Base-by-base conservation (phyloP, 2,329 filamentous ascomycete genomes). In the Trichophyton equinum region DNA sequence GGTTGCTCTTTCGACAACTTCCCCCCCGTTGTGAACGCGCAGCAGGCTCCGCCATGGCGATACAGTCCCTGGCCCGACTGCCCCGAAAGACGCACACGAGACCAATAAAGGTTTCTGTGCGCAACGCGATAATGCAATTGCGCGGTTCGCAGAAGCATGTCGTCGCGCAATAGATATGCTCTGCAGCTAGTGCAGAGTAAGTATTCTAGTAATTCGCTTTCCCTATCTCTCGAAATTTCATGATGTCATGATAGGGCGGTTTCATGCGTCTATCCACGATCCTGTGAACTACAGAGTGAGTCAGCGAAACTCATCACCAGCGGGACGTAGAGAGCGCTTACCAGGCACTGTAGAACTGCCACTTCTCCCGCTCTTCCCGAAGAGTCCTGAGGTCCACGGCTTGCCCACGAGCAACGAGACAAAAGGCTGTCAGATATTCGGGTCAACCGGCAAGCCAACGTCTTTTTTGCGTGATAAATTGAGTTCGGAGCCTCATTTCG, bases 101-200 rank as follows among this genome's bases (percentile, higher is more conserved):
- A 67, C 71, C 63, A 62, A 25, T 53, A 57, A n/a, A 58, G 51
- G 38, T 58, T 20, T 22, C 65, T 62, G 51, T 70, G 66, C 65
- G 66, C 62, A 57, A 71, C 69, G 69, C 67, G 68, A 63, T 71
- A 71, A 60, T 68, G 69, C 65, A 69, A 68, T 64, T 70, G 71
- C 44, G 68, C 69, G 61, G 72, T 70, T 70, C 71, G 69, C 65
- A 70, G 70, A 66, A 75, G 55, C 55, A 57, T 57, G 27, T 33
- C 51, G 51, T 55, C 51, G 33, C 30, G 18, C 8, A 15, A 3
- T 2, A 13, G 15, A 15, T n/a, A 25, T 5, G 15, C 9, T 18
- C 51, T 27, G 51, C 51, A 55, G 20, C 13, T 15, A 55, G 9
- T 8, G 15, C 51, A 55, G 27, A n/a, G 18, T 55, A 55, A 18